These are phyloP conservation scores for Suhomyces bokatorum DNA, from an alignment of 1,139 yeast species.

Conservation along the genomic window DNA sequence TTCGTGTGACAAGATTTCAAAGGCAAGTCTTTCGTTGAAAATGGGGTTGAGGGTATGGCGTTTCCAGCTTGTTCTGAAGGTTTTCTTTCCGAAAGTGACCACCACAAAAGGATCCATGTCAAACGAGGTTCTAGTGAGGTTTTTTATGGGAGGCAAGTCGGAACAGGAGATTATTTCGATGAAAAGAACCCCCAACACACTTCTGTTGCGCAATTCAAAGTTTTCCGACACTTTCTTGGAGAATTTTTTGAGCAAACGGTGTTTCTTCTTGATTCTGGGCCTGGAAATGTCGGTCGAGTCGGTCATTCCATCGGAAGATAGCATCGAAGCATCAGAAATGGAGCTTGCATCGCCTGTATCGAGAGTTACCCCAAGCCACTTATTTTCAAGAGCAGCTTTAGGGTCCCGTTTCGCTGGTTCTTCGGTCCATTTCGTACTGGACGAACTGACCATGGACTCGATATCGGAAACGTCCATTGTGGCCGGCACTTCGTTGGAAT, in stretches of 20 bases:
- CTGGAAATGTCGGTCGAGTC: conserved; percentile 1
- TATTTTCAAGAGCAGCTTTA: conserved; percentile 1
- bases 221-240: conserved; percentile 2
- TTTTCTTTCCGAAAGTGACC: conserved; percentile 84
- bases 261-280: conserved; percentile 7
- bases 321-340: conserved; percentile 26
- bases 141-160: conserved; percentile 67
- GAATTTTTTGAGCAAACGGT: conserved; percentile 9
- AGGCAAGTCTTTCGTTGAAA: conserved; percentile 76
- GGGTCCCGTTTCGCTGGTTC: neutral
- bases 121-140: conserved; percentile 67
- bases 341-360: conserved; percentile 17
- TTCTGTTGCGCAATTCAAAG: conserved; percentile 40
- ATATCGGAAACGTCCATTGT: conserved; percentile 31
- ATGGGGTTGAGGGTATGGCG: conserved; percentile 82
- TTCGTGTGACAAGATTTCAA: conserved; percentile 74
- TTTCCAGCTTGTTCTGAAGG: conserved; percentile 83
- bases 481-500: conserved; percentile 22
- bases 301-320: conserved; percentile 16
- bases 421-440: neutral
- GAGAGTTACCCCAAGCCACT: conserved; percentile 5
- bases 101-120: conserved; percentile 98
- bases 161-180: conserved; percentile 73
- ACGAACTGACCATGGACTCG: conserved; percentile 23
- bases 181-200: conserved; percentile 70